Conservation (phyloP, 2,329 filamentous ascomycete genomes). For the Xylariaceae sp. region DNA sequence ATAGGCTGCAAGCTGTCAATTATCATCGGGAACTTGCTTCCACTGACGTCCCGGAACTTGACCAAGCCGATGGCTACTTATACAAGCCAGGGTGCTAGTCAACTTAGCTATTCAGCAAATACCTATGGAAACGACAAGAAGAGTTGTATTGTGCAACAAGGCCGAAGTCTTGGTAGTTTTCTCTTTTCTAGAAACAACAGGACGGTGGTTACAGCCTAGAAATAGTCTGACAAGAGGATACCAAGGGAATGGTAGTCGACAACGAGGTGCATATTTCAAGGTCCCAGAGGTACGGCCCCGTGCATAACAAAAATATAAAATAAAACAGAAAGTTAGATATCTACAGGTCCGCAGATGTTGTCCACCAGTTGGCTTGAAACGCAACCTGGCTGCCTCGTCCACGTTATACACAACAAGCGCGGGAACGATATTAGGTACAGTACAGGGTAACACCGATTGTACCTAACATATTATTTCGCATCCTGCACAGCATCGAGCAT, state of each 20-base stretch:
- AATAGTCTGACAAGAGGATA: slow-evolving; percentile 1
- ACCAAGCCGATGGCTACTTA: slow-evolving; percentile 1
- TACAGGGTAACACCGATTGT: not conserved
- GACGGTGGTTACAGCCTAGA: slow-evolving; percentile 3
- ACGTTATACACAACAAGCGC: slow-evolving; percentile 1
- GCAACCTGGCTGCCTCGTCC: not conserved
- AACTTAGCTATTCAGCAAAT: not conserved
- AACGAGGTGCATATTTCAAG: slow-evolving; percentile 2
- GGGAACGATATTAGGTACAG: slow-evolving; percentile 4
- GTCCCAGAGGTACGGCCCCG: slow-evolving; percentile 20
- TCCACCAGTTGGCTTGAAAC: not conserved
- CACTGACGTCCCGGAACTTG: slow-evolving; percentile 2
- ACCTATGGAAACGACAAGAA: not conserved
- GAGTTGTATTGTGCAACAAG: not conserved
- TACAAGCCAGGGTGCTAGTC: not conserved
- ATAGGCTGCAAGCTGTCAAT: slow-evolving; percentile 7
- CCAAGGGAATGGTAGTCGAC: slow-evolving; percentile 6
- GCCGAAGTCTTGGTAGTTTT: not conserved
- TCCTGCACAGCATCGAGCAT: not conserved
- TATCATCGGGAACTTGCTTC: slow-evolving; percentile 17
- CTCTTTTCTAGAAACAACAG: slow-evolving; percentile 3
- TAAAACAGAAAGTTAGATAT: slow-evolving; percentile 7
- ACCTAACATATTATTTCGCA: not conserved
- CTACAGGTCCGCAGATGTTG: not conserved
- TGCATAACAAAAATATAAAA: not conserved